Evolutionary conservation across 2,329 filamentous ascomycete species (phyloP), one percentile per base, ranked within the genome.

Genomic region (Sclerotiophoma versabilis): DNA sequence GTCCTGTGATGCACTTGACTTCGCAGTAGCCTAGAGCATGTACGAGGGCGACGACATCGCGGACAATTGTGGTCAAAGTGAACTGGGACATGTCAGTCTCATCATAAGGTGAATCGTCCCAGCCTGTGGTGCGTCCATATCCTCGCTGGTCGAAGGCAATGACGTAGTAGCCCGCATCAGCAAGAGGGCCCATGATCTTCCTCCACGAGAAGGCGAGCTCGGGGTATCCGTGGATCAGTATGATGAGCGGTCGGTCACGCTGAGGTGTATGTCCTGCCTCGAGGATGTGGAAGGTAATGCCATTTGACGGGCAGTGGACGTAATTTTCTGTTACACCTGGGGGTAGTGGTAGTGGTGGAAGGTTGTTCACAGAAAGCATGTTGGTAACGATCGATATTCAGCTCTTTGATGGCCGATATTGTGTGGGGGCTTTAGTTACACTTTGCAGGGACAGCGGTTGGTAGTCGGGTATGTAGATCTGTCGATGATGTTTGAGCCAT

Each of bases 141-240:
- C 87, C 87, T 42, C 87, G 81, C 63, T 88, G 86, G 63, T 91
- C 87, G 29, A 84, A 84, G 1, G 87, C 87, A 2, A 90, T 83
- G 47, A 87, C 86, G 65, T 87, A 81, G 72, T 85, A 90, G 23
- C 87, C 87, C 5, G 80, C 77, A 0, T 75, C 71, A 5, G 87
- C 84, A n/a, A 91, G 76, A 0, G 76, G 68, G 6, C 81, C 80
- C 63, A 90, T 79, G 29, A 89, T 74, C 50, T 86, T 84, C 45
- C 87, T 83, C 86, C 87, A 90, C 39, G 87, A 89, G 69, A 83
- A 90, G 23, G 87, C 85, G 2, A 90, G 77, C 65, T 90, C 87
- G 1, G 87, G 87, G 58, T 84, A 90, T 30, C 87, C 87, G 71
- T 89, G 87, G 41, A 84, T 80, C 42, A 88, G 82, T 6, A 89